Base-by-base conservation (phyloP, 768 basidiomycete species). In the Cystobasidium ongulense region DNA sequence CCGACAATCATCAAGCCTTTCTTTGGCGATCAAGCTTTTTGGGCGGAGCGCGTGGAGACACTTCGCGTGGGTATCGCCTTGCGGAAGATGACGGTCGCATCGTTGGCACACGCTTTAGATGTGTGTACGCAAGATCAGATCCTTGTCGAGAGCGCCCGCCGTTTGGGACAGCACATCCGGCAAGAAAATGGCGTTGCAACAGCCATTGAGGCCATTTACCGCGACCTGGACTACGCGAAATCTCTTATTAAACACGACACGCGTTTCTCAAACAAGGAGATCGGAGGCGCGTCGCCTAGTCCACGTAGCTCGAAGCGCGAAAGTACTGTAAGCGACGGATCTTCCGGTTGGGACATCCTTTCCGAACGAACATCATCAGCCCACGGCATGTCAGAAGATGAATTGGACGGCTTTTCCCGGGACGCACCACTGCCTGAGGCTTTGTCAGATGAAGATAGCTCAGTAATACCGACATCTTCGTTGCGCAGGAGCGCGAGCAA, bases 11-110 rank as follows among this genome's bases (percentile, higher is more conserved):
- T 98, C 80, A 88, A 88, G 76, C 95, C 96, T 0, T 99, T 98
- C 86, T 99, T 98, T 78, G 95, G 96, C 1, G 94, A 97, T 80
- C 94, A 97, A 78, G 91, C 89, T 80, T 95, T 97, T 82, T 98
- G 92, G 92, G 91, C 92, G 1, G 92, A 99, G 81, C 89, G 95
- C 33, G 92, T 97, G n/a, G 92, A 96, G 81, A 92, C 93, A 1
- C 85, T 99, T 50, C 94, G 94, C 41, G 87, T 98, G 62, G 96
- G 95, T 54, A 85, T 88, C 35, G 87, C 89, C 64, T 88, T 99
- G 63, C 87, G 90, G 77, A 95, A 94, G 81, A 84, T 98, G 70
- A 92, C 90, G 13, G 88, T 89, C 17, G 86, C 90, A 18, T 84
- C 83, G 61, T 82, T 99, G 72, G 86, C 88, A 18, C 88, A 90